Evolutionary conservation across 352 stramenopile genomes (phyloP).

Genomic region (Phytopythium mirpurense): DNA sequence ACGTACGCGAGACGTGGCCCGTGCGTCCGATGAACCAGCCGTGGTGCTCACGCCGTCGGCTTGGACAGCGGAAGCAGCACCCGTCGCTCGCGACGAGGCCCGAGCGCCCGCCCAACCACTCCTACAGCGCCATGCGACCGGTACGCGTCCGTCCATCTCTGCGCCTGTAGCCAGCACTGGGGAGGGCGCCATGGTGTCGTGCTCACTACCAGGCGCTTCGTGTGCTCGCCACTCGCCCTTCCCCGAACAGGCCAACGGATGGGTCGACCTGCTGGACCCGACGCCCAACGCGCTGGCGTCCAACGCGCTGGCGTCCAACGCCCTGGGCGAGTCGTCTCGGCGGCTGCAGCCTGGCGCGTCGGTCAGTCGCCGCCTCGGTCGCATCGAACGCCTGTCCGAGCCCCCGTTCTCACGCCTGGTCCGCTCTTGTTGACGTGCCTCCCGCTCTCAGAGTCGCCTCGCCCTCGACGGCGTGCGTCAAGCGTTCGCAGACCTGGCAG

Average conservation of each 20-base stretch:
- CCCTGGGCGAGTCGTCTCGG: background rate
- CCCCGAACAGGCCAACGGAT: conserved; percentile 47
- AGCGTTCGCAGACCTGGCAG: conserved; percentile 3
- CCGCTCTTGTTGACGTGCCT: background rate
- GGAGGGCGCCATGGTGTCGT: too few species aligned
- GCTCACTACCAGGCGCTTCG: background rate
- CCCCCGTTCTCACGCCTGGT: too few species aligned
- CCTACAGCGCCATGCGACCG: conserved; percentile 69
- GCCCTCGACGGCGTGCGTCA: conserved; percentile 1
- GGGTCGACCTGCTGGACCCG: conserved; percentile 51
- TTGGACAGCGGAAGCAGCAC: conserved; percentile 45
- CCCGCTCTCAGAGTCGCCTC: background rate
- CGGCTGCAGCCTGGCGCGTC: background rate
- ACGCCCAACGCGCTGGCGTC: too few species aligned
- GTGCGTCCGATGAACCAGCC: background rate
- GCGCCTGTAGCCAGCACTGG: too few species aligned
- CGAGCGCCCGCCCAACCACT: conserved; percentile 68
- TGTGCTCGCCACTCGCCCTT: background rate
- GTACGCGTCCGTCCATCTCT: conserved; percentile 20
- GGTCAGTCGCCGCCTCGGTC: background rate
- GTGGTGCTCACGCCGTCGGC: conserved; percentile 2
- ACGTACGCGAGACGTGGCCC: background rate
- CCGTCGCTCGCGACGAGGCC: conserved; percentile 47
- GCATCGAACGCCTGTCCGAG: too few species aligned
- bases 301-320: background rate